These are phyloP conservation scores for Ramichloridium luteum DNA, from an alignment of 2,329 filamentous ascomycete species.

Conservation along the genomic window DNA sequence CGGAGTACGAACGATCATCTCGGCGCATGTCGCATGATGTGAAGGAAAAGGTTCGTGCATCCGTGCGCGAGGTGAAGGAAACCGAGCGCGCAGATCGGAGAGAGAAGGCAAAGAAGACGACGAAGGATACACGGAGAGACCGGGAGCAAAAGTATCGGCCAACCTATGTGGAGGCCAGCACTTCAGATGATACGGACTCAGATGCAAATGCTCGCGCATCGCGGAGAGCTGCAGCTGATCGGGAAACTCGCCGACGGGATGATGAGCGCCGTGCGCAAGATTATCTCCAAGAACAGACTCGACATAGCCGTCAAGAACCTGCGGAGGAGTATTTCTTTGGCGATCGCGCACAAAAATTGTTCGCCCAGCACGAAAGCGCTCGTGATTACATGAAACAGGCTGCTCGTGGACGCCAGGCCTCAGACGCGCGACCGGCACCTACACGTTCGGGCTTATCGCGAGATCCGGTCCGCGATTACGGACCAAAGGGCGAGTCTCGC, in stretches of 20 bases:
- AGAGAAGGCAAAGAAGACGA: conserved; percentile 28
- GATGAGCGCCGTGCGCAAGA: too few species aligned
- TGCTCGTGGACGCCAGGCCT: conserved; percentile 4
- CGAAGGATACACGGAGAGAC: conserved; percentile 30
- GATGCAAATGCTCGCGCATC: too few species aligned
- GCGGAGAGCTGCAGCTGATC: too few species aligned
- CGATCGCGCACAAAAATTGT: conserved; percentile 18
- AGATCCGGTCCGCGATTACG: neutral
- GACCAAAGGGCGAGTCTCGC: neutral
- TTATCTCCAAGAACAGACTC: too few species aligned
- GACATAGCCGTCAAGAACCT: too few species aligned
- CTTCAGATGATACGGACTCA: too few species aligned
- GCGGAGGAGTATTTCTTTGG: conserved; percentile 1
- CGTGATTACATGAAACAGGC: conserved; percentile 16
- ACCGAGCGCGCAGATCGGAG: conserved; percentile 27
- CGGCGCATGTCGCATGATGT: conserved; percentile 13
- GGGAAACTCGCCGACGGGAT: too few species aligned
- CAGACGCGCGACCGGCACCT: neutral
- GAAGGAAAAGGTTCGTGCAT: conserved; percentile 11
- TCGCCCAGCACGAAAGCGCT: conserved; percentile 14
- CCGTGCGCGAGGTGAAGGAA: conserved; percentile 13
- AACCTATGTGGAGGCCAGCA: conserved; percentile 18
- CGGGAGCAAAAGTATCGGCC: conserved; percentile 25
- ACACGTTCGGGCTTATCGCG: neutral
- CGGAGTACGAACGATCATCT: conserved; percentile 26